Percentiles rank a stretch among this genome's conserved stretches.
These are phyloP conservation scores for Epithele typhae DNA, from an alignment of 768 basidiomycete species.

Conservation along the genomic window DNA sequence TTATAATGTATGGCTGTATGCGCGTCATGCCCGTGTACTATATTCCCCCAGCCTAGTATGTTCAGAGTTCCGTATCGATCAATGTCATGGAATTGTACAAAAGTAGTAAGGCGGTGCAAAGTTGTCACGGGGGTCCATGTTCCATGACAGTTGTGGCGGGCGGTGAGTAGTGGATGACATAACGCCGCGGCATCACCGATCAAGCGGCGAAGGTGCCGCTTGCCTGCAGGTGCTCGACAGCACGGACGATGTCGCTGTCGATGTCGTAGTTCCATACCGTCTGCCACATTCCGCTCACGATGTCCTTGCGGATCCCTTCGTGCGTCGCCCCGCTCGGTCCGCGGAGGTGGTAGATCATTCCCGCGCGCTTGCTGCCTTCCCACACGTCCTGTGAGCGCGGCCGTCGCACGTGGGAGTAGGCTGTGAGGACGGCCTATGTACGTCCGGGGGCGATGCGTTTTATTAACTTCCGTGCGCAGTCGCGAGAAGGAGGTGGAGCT, in stretches of 20 bases:
- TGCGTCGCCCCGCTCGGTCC: conserved; percentile 27
- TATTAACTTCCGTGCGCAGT: no score
- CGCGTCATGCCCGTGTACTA: conserved; percentile 11
- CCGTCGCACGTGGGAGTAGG: conserved; percentile 41
- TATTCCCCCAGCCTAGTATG: conserved; percentile 8
- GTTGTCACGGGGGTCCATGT: no score
- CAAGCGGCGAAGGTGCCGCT: no score
- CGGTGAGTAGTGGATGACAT: no score
- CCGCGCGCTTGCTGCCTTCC: conserved; percentile 35
- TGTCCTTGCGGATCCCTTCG: conserved; percentile 29
- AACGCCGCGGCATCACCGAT: no score
- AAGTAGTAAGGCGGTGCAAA: no score
- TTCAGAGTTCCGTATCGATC: conserved; percentile 1
- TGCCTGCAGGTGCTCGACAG: no score
- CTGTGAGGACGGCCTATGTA: conserved; percentile 39
- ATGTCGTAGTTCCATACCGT: conserved; percentile 47
- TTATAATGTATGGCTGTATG: conserved; percentile 17
- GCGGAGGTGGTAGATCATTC: conserved; percentile 41
- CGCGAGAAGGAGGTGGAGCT: no score
- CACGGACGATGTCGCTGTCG: conserved; percentile 24
- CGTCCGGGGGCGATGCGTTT: no score
- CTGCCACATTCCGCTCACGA: conserved; percentile 40
- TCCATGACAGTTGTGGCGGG: no score
- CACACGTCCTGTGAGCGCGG: conserved; percentile 49
- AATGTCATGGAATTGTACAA: conserved; percentile 6